A percentile compares a stretch with the other conserved stretches of the same genome.
Conservation (phyloP, 495 filamentous ascomycete species). For the Daldinia concentrica region DNA sequence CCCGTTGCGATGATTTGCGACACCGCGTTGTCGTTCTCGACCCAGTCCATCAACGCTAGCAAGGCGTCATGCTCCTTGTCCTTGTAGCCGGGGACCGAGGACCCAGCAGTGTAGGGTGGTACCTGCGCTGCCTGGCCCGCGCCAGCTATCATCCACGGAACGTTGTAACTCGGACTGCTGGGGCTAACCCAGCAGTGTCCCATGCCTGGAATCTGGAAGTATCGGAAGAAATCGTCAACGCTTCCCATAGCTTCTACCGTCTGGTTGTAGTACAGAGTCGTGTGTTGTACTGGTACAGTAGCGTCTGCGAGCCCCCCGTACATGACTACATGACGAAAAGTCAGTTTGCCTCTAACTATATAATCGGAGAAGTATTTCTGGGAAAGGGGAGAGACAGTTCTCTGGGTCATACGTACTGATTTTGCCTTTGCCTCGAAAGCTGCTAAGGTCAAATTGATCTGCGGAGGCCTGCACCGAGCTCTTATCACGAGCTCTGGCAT, state of each 20-base stretch:
- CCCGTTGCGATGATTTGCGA: constrained; percentile 54
- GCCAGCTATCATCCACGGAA: constrained; percentile 58
- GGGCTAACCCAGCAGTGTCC: constrained; percentile 51
- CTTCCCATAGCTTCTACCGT: constrained; percentile 45
- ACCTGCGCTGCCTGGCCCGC: constrained; percentile 50
- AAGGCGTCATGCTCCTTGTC: constrained; percentile 58
- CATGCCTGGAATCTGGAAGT: constrained; percentile 57
- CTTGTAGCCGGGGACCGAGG: constrained; percentile 50
- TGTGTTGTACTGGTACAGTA: constrained; percentile 56
- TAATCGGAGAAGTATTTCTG: background rate
- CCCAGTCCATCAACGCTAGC: constrained; percentile 62
- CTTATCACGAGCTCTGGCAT: constrained; percentile 45
- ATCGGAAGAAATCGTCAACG: constrained; percentile 50
- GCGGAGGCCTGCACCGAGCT: constrained; percentile 55
- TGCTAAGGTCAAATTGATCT: constrained; percentile 56
- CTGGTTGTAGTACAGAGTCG: constrained; percentile 55
- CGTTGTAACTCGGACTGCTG: constrained; percentile 46
- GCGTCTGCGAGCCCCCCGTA: constrained; percentile 67
- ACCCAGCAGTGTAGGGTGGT: constrained; percentile 40
- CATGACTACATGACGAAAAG: constrained; percentile 53
- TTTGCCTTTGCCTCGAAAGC: constrained; percentile 52
- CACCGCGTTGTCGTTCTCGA: constrained; percentile 55
- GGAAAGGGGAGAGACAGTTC: background rate
- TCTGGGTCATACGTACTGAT: constrained; percentile 28
- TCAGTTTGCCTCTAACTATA: background rate